phyloP scores from a whole-genome alignment of 208 protist species.

The Acanthamoeba quina region DNA sequence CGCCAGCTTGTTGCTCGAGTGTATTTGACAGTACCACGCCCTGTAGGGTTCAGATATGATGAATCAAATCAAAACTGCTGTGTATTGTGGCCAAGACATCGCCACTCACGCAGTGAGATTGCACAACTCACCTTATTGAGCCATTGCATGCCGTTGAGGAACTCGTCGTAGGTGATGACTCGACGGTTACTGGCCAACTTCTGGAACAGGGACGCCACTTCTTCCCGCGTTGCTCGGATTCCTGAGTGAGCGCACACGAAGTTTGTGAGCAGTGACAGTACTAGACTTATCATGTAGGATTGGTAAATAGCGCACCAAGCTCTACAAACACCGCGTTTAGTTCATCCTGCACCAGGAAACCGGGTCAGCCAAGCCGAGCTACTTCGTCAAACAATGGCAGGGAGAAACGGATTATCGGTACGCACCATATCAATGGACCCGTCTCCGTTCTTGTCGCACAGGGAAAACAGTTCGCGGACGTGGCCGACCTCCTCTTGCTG shows the following conservation, averaged over 20 bases:
- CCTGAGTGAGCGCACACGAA: neutral
- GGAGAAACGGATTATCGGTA: neutral
- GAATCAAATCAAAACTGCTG: neutral
- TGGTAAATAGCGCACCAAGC: neutral
- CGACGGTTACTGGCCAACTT: conserved; percentile 4
- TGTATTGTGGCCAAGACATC: neutral
- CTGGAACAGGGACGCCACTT: conserved; percentile 32
- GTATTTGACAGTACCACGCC: neutral
- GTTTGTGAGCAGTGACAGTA: neutral
- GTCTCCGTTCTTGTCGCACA: conserved; percentile 28
- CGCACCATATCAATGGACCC: conserved; percentile 55
- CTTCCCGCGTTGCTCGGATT: conserved; percentile 12
- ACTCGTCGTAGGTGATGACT: conserved; percentile 35
- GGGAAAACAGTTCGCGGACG: conserved; percentile 1
- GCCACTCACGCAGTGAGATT: neutral
- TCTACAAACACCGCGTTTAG: conserved; percentile 29
- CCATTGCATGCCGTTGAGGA: conserved; percentile 43
- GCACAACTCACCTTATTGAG: neutral
- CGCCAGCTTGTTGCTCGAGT: neutral
- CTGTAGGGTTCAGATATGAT: neutral
- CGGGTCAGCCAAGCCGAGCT: no score
- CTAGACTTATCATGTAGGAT: no score
- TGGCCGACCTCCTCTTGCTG: conserved; percentile 13
- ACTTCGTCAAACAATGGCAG: no score
- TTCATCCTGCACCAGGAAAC: neutral